A percentile compares a stretch with the other conserved stretches of the same genome.
These are phyloP conservation scores for Helminthosporium solani DNA, from an alignment of 2,329 filamentous ascomycete genomes.

Conservation along the genomic window DNA sequence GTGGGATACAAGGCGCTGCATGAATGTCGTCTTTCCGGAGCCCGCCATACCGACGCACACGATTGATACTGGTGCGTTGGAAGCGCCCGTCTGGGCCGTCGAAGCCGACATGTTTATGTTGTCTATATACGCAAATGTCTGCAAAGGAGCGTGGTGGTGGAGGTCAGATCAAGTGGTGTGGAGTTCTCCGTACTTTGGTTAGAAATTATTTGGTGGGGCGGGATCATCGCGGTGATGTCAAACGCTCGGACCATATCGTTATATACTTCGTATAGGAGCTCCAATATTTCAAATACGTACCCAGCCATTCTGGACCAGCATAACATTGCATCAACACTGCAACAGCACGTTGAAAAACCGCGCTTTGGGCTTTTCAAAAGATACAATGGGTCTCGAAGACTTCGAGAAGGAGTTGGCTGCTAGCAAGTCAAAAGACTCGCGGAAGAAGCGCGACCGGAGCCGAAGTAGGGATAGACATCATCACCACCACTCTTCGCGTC, in stretches of 20 bases:
- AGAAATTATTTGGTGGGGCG: constrained; percentile 39
- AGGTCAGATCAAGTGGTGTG: background rate
- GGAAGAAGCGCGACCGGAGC: constrained; percentile 50
- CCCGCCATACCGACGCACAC: constrained; percentile 98
- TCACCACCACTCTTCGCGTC: constrained; percentile 39
- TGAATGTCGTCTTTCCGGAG: constrained; percentile 99
- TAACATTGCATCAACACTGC: no score
- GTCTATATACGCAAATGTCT: background rate
- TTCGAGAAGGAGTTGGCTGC: constrained; percentile 77
- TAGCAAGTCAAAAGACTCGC: constrained; percentile 58
- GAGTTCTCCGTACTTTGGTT: constrained; percentile 2
- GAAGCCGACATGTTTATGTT: constrained; percentile 47
- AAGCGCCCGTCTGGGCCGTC: constrained; percentile 10
- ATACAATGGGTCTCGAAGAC: constrained; percentile 63
- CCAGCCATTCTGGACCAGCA: no score
- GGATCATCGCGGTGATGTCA: constrained; percentile 29
- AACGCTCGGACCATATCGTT: constrained; percentile 18
- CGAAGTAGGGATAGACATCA: constrained; percentile 40
- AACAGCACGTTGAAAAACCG: no score
- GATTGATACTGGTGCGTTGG: constrained; percentile 65
- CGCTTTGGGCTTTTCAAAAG: no score
- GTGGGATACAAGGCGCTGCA: constrained; percentile 95
- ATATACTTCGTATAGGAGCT: constrained; percentile 6
- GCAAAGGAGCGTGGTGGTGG: constrained; percentile 8
- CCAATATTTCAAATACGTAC: constrained; percentile 8